phyloP scores from a whole-genome alignment of 2,329 filamentous ascomycete species.

The Biscogniauxia mediterranea region DNA sequence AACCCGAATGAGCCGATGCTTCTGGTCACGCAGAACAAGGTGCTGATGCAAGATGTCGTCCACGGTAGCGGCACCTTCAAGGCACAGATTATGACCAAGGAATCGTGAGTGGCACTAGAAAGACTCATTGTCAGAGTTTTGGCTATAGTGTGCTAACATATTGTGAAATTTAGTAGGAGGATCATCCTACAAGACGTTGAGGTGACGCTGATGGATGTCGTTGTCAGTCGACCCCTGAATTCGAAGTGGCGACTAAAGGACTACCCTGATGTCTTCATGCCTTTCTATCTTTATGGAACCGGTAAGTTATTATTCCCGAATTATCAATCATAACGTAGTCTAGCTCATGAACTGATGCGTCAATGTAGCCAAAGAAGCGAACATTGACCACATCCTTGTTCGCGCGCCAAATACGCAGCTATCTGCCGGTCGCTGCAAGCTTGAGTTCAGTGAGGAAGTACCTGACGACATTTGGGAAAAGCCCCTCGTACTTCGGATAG shows the following conservation, averaged over 20 bases:
- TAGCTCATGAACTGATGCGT: neutral
- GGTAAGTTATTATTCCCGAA: conserved; percentile 7
- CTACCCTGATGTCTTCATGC: conserved; percentile 39
- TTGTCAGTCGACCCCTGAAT: conserved; percentile 38
- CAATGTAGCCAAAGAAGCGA: conserved; percentile 26
- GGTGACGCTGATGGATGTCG: conserved; percentile 21
- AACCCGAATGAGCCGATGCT: conserved; percentile 29
- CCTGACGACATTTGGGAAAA: conserved; percentile 12
- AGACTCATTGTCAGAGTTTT: neutral
- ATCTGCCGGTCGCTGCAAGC: conserved; percentile 26
- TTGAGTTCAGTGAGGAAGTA: conserved; percentile 15
- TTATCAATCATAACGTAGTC: neutral
- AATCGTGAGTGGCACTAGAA: conserved; percentile 23
- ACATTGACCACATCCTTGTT: conserved; percentile 45
- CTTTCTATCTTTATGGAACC: conserved; percentile 45
- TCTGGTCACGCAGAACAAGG: conserved; percentile 27
- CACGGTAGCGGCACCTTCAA: conserved; percentile 23
- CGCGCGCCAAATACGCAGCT: conserved; percentile 40
- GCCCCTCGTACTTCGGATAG: conserved; percentile 31
- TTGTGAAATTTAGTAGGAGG: conserved; percentile 9
- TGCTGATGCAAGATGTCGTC: conserved; percentile 24
- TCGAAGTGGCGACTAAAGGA: conserved; percentile 32
- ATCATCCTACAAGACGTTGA: conserved; percentile 26
- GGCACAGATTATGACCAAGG: conserved; percentile 30
- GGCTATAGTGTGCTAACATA: neutral